Evolutionary conservation across 106 monocot genomes (phyloP).

Genomic region (Amphibolis antarctica): DNA sequence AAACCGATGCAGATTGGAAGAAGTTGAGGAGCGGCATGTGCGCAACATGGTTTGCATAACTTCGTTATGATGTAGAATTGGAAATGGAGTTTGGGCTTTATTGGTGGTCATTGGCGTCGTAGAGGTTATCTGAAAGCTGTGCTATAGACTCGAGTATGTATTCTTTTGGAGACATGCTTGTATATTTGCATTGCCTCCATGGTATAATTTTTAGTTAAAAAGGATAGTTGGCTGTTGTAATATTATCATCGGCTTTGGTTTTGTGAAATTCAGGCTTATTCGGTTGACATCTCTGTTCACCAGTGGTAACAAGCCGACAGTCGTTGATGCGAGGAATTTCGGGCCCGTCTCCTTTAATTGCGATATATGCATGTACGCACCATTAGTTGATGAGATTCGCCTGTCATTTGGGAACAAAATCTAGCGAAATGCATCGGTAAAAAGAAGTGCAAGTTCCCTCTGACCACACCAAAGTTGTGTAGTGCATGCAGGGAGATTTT

Average conservation of each 20-base stretch:
- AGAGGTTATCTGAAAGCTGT: constrained; percentile 2
- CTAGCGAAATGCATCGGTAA: no score
- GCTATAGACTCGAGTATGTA: constrained; percentile 3
- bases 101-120: no score
- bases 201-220: not conserved
- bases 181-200: constrained; percentile 1
- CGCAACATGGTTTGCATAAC: constrained; percentile 18
- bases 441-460: not conserved
- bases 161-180: constrained; percentile 44
- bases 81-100: not conserved
- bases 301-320: no score
- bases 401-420: no score
- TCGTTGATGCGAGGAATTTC: no score
- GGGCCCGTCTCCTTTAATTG: no score
- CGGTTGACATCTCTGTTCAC: no score
- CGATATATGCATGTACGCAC: no score
- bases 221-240: not conserved
- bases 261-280: no score
- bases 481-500: constrained; percentile 42
- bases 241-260: no score
- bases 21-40: constrained; percentile 10
- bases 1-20: no score
- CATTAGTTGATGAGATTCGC: no score
- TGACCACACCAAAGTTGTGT: constrained; percentile 57
- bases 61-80: constrained; percentile 15